These are phyloP conservation scores for Sherardia arvensis DNA, from an alignment of 257 asterid genomes.

Conservation along the genomic window DNA sequence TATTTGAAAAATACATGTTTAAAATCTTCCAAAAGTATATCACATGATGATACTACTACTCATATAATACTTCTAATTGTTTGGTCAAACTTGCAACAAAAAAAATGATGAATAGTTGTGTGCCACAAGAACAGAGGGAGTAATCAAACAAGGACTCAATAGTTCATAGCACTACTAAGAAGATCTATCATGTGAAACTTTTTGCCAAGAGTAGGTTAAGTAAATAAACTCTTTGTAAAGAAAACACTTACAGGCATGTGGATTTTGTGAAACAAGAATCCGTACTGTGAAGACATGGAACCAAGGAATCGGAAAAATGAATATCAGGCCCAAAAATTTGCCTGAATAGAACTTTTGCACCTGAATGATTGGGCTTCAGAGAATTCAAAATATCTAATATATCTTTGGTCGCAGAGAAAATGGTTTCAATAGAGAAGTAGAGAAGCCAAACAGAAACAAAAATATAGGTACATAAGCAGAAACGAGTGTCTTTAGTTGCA, in stretches of 20 bases:
- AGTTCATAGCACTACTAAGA: not conserved
- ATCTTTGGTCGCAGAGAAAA: conserved; percentile 30
- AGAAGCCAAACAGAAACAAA: not conserved
- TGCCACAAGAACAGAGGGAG: no score
- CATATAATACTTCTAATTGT: no score
- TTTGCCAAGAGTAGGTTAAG: not conserved
- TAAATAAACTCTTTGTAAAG: not conserved
- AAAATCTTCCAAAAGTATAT: no score
- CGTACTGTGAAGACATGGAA: conserved; percentile 30
- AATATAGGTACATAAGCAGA: not conserved
- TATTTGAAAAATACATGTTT: no score
- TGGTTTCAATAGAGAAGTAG: not conserved
- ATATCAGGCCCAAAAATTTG: conserved; percentile 46
- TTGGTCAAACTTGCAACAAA: no score
- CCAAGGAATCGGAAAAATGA: conserved; percentile 20
- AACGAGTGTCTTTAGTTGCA: not conserved
- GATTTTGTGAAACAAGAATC: conserved; percentile 27
- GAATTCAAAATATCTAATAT: conserved; percentile 58
- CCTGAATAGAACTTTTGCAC: conserved; percentile 53
- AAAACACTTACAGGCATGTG: conserved; percentile 63
- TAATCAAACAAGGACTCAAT: not conserved
- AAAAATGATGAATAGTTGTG: no score
- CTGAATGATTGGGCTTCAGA: conserved; percentile 53
- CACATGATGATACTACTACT: no score
- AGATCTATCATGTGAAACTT: not conserved